Percentiles rank a stretch among this genome's conserved stretches.
phyloP scores from a whole-genome alignment of 2,329 filamentous ascomycete species.

The Pseudogymnoascus sp. region DNA sequence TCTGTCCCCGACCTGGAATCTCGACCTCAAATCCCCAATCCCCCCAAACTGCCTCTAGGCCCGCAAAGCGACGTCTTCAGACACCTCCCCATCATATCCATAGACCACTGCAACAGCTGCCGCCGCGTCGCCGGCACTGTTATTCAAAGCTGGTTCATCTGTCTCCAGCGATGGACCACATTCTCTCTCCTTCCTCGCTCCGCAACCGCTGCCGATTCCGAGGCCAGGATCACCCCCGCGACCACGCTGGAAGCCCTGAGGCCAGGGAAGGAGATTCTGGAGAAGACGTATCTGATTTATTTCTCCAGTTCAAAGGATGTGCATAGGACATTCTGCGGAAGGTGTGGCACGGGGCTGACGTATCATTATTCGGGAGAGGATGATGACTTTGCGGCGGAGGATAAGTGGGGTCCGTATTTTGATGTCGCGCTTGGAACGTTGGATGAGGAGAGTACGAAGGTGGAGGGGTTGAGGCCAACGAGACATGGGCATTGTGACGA shows the following conservation, averaged over 20 bases:
- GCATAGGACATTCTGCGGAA: constrained; percentile 23
- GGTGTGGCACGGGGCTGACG: constrained; percentile 24
- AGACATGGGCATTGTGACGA: constrained; percentile 19
- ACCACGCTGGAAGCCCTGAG: constrained; percentile 10
- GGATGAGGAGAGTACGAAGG: constrained; percentile 17
- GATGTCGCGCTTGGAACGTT: constrained; percentile 23
- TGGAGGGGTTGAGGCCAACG: constrained; percentile 16
- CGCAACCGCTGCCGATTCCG: not conserved
- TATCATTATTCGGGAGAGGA: constrained; percentile 16
- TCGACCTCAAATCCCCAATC: constrained; percentile 12
- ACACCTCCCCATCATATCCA: constrained; percentile 18
- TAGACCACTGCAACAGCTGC: constrained; percentile 25
- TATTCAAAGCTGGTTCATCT: constrained; percentile 24
- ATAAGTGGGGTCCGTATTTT: constrained; percentile 11
- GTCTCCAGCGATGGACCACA: constrained; percentile 21
- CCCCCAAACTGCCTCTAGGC: constrained; percentile 6
- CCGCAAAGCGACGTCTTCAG: constrained; percentile 14
- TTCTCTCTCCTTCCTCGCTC: constrained; percentile 17
- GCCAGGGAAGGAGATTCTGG: constrained; percentile 11
- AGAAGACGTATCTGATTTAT: constrained; percentile 12
- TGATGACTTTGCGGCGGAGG: constrained; percentile 3
- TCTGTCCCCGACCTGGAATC: constrained; percentile 17
- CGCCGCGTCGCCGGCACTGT: constrained; percentile 18
- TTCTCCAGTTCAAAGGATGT: constrained; percentile 19
- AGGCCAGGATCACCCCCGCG: not conserved